Conservation (phyloP, 2,329 filamentous ascomycete species). For the Ustulina deusta region DNA sequence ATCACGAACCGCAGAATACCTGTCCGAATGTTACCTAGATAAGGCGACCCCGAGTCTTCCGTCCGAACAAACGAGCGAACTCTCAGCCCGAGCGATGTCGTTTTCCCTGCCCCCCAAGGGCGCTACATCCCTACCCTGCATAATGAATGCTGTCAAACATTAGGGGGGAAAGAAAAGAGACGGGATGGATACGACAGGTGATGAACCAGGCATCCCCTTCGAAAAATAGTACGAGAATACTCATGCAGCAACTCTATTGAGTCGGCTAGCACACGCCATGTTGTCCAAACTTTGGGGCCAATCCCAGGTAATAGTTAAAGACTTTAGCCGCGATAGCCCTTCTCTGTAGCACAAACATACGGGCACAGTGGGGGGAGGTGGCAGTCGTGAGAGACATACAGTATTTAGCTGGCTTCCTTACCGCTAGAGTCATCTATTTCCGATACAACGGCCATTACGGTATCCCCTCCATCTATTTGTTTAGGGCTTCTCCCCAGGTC, state of each 20-base stretch:
- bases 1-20: constrained; percentile 1
- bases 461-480: not conserved
- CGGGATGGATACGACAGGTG: constrained; percentile 8
- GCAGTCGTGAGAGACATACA: too few species aligned
- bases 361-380: too few species aligned
- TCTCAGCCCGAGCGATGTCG: constrained; percentile 1
- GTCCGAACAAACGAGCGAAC: not conserved
- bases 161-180: not conserved
- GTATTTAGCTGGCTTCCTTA: too few species aligned
- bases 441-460: not conserved
- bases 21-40: not conserved
- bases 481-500: not conserved
- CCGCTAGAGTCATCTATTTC: too few species aligned
- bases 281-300: not conserved
- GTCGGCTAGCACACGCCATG: not conserved
- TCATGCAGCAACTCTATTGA: not conserved
- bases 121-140: constrained; percentile 11
- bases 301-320: not conserved
- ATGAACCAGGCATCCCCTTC: not conserved
- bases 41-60: constrained; percentile 7
- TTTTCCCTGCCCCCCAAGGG: not conserved
- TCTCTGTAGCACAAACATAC: constrained; percentile 1
- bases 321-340: not conserved
- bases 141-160: constrained; percentile 17
- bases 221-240: constrained; percentile 1